Percentiles rank a stretch among this genome's conserved stretches.
Conservation (phyloP, 257 asterid genomes). For the Rubia yunnanensis region DNA sequence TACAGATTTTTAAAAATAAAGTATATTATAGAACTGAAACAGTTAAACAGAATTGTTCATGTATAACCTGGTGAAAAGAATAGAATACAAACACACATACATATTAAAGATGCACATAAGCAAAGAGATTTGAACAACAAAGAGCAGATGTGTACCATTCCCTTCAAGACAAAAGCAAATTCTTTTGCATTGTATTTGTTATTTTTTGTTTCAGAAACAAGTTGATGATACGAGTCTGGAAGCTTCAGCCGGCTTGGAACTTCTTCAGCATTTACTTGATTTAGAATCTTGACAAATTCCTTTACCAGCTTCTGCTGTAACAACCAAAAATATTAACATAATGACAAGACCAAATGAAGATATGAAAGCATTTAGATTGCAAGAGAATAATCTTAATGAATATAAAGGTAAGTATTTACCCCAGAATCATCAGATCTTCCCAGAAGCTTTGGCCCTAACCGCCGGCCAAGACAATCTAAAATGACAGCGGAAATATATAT, state of each 20-base stretch:
- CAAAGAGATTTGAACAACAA: not conserved
- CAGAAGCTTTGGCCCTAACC: constrained; percentile 92
- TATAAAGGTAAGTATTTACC: constrained; percentile 36
- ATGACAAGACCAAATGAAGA: not conserved
- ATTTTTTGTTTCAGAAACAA: constrained; percentile 84
- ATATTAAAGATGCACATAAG: not conserved
- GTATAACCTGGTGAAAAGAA: not conserved
- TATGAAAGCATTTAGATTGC: not conserved
- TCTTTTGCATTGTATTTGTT: constrained; percentile 78
- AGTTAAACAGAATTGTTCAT: not conserved
- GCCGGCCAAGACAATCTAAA: constrained; percentile 94
- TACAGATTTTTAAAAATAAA: not conserved
- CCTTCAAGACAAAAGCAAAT: constrained; percentile 83
- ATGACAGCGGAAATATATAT: not conserved
- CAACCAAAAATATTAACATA: constrained; percentile 8
- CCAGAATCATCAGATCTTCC: constrained; percentile 89
- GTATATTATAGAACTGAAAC: not conserved
- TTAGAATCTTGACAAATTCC: constrained; percentile 80
- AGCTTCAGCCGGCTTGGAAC: constrained; percentile 75
- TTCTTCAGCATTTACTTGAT: constrained; percentile 85
- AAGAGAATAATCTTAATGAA: constrained; percentile 4
- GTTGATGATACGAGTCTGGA: constrained; percentile 84
- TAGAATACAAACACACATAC: not conserved
- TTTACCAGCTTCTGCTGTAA: constrained; percentile 71
- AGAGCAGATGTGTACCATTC: constrained; percentile 58